Conservation (phyloP, 768 basidiomycete species). For the Pulveroboletus ravenelii region DNA sequence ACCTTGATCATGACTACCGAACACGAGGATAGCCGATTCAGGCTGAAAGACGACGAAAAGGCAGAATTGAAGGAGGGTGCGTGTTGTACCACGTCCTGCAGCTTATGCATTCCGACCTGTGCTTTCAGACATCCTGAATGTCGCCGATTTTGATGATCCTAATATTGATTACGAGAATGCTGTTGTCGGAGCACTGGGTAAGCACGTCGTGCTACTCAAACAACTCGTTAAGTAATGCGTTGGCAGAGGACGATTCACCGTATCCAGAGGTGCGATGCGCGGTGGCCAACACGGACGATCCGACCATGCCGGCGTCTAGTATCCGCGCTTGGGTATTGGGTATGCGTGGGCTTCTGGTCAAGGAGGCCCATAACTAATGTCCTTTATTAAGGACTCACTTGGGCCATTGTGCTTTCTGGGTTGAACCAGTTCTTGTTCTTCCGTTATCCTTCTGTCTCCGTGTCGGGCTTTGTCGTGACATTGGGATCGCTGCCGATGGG, state of each 20-base stretch:
- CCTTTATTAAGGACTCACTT: constrained; percentile 30
- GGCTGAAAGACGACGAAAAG: too few relatives aligned
- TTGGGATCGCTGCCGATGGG: constrained; percentile 68
- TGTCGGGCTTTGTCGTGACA: constrained; percentile 56
- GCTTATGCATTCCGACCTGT: background rate
- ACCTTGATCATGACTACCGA: too few relatives aligned
- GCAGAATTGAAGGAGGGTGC: constrained; percentile 6
- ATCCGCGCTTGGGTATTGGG: constrained; percentile 61
- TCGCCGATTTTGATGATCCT: constrained; percentile 33
- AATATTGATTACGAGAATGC: constrained; percentile 29
- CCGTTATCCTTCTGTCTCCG: constrained; percentile 48
- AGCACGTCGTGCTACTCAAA: background rate
- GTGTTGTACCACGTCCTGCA: background rate
- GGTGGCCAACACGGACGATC: constrained; percentile 70
- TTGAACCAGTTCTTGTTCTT: constrained; percentile 79
- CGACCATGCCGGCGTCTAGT: constrained; percentile 53
- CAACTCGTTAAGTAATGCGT: constrained; percentile 4
- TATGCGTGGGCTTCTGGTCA: background rate
- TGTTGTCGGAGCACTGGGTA: constrained; percentile 18
- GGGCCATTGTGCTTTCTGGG: constrained; percentile 60
- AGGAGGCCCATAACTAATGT: background rate
- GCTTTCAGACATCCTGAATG: background rate
- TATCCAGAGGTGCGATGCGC: constrained; percentile 81
- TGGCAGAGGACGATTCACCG: constrained; percentile 67
- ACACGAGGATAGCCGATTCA: too few relatives aligned